Evolutionary conservation across 495 filamentous ascomycete species (phyloP).

Genomic region (Hyaloscypha bicolor): DNA sequence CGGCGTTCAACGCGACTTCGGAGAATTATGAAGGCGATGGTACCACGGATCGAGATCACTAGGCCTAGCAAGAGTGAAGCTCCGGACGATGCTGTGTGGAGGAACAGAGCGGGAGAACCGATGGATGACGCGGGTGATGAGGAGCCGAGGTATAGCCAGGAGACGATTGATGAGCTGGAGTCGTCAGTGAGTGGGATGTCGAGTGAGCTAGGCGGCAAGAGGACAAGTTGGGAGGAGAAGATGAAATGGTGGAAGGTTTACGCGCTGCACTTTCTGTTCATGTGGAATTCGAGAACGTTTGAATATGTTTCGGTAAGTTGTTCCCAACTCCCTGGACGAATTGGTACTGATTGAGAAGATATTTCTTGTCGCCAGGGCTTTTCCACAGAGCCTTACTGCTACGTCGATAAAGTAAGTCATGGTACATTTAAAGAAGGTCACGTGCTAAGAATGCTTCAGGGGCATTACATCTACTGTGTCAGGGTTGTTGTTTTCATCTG

Average conservation of each 20-base stretch:
- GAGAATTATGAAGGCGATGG: neutral
- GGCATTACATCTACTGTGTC: constrained; percentile 28
- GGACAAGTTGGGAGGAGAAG: constrained; percentile 16
- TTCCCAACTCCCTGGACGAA: neutral
- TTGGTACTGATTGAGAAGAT: constrained; percentile 35
- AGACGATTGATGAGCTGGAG: neutral
- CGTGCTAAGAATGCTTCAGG: constrained; percentile 25
- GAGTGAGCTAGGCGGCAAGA: constrained; percentile 1
- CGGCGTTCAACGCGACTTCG: neutral
- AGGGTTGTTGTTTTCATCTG: constrained; percentile 28
- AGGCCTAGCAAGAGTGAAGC: neutral
- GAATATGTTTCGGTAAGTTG: constrained; percentile 42
- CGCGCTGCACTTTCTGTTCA: constrained; percentile 43
- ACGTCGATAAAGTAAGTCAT: constrained; percentile 39
- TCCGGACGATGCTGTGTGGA: neutral
- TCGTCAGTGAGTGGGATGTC: neutral
- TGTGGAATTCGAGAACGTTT: constrained; percentile 41
- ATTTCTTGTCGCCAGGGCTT: constrained; percentile 59
- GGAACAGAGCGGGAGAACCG: neutral
- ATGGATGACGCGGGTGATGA: neutral
- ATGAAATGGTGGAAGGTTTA: constrained; percentile 48
- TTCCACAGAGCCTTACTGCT: constrained; percentile 51
- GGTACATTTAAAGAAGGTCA: neutral
- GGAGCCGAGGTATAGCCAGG: neutral
- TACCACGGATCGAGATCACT: neutral